Evolutionary conservation across 2,329 filamentous ascomycete species (phyloP).

Genomic region (Pyrenochaeta sp.): DNA sequence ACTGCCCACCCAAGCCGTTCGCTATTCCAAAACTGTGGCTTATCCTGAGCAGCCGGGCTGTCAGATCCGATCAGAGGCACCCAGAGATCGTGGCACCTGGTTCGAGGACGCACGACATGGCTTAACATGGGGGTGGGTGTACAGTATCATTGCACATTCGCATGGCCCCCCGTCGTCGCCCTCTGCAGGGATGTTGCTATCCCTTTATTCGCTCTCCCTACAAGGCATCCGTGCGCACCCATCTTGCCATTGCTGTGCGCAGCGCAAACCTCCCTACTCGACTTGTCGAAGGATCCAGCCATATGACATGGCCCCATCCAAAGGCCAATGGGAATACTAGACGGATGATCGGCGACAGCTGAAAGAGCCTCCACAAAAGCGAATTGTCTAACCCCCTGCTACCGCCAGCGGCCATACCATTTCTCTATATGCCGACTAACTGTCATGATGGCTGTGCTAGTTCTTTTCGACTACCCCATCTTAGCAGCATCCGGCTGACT

Average conservation of each 20-base stretch:
- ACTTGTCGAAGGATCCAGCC: conserved; percentile 23
- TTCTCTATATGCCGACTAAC: conserved; percentile 35
- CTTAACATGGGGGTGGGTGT: conserved; percentile 19
- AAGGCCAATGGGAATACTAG: conserved; percentile 32
- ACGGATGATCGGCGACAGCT: conserved; percentile 36
- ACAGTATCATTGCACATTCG: conserved; percentile 21
- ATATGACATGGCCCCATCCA: conserved; percentile 25
- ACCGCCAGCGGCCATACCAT: conserved; percentile 37
- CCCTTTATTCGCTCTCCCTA: conserved; percentile 8
- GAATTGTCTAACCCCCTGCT: conserved; percentile 38
- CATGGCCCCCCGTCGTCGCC: conserved; percentile 20
- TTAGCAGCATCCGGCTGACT: conserved; percentile 46
- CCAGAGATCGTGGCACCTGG: conserved; percentile 25
- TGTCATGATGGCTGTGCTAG: conserved; percentile 48
- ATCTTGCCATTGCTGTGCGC: conserved; percentile 11
- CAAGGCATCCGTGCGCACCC: conserved; percentile 4
- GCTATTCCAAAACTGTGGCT: conserved; percentile 41
- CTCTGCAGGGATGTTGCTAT: conserved; percentile 13
- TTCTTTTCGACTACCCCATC: conserved; percentile 38
- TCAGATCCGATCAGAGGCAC: conserved; percentile 38
- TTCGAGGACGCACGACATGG: conserved; percentile 27
- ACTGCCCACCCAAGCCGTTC: conserved; percentile 19
- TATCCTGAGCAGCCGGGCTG: conserved; percentile 25
- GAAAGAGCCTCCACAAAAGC: conserved; percentile 43
- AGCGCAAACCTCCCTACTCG: conserved; percentile 16